A percentile compares a stretch with the other conserved stretches of the same genome.
These are phyloP conservation scores for Allium sativum DNA, from an alignment of 106 monocot genomes.

Conservation along the genomic window DNA sequence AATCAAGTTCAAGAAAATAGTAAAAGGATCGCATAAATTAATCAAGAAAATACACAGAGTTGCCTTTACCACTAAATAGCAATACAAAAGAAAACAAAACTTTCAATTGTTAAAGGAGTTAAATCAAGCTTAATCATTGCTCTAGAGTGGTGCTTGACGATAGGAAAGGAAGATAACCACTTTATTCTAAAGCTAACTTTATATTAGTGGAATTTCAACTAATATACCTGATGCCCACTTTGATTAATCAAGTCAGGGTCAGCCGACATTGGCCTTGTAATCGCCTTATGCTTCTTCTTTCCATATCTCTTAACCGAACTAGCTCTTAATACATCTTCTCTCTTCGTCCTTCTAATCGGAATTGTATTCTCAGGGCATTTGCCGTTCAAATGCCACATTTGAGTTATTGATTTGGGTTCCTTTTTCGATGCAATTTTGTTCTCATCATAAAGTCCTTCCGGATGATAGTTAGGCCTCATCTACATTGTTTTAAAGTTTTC, in stretches of 20 bases:
- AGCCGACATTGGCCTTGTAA: constrained; percentile 28
- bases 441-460: constrained; percentile 37
- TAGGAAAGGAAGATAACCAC: background rate
- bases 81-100: too few species aligned
- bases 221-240: constrained; percentile 50
- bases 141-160: too few species aligned
- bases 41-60: too few species aligned
- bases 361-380: constrained; percentile 50
- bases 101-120: too few species aligned
- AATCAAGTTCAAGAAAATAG: too few species aligned
- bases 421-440: constrained; percentile 18
- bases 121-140: too few species aligned
- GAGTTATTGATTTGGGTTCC: constrained; percentile 14
- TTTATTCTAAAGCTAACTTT: constrained; percentile 7
- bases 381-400: constrained; percentile 52
- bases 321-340: constrained; percentile 43
- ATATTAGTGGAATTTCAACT: background rate
- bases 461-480: constrained; percentile 51
- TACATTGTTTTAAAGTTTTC: constrained; percentile 8
- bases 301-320: constrained; percentile 53
- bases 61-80: too few species aligned
- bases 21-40: too few species aligned
- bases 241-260: constrained; percentile 46
- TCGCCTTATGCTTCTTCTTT: constrained; percentile 34
- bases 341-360: constrained; percentile 58